Evolutionary conservation across 148 eudicot species (phyloP).

Genomic region (Rhododendron ovatum): DNA sequence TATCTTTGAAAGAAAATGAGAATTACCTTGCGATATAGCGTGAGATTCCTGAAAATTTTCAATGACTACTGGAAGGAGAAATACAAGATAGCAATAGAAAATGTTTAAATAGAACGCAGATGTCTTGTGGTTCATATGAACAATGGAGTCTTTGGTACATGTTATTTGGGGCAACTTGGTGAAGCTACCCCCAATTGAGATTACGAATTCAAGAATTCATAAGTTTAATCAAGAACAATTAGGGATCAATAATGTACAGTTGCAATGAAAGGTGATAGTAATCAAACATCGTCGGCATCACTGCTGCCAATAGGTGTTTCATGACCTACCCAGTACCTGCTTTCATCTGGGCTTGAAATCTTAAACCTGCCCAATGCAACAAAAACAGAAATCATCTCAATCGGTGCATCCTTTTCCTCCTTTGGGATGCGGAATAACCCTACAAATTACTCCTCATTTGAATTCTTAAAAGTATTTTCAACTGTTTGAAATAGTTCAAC

Average conservation of each 20-base stretch:
- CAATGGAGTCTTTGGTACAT: constrained; percentile 20
- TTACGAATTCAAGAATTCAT: constrained; percentile 23
- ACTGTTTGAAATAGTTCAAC: neutral
- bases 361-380: constrained; percentile 51
- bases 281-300: constrained; percentile 79
- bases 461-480: neutral
- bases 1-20: neutral
- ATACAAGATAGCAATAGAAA: neutral
- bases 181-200: constrained; percentile 19
- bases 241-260: constrained; percentile 50
- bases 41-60: neutral
- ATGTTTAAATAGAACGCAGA: neutral
- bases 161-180: constrained; percentile 17
- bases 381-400: neutral
- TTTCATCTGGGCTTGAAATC: constrained; percentile 87
- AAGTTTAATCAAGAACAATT: constrained; percentile 15
- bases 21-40: neutral
- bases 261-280: constrained; percentile 18
- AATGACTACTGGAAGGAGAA: neutral
- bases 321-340: constrained; percentile 65
- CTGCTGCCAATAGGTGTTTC: constrained; percentile 66
- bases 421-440: neutral
- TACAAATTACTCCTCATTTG: neutral
- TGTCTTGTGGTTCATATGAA: neutral
- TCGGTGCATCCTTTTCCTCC: neutral